phyloP scores from a whole-genome alignment of 2,329 filamentous ascomycete genomes.

The Waltergamsia citrina region DNA sequence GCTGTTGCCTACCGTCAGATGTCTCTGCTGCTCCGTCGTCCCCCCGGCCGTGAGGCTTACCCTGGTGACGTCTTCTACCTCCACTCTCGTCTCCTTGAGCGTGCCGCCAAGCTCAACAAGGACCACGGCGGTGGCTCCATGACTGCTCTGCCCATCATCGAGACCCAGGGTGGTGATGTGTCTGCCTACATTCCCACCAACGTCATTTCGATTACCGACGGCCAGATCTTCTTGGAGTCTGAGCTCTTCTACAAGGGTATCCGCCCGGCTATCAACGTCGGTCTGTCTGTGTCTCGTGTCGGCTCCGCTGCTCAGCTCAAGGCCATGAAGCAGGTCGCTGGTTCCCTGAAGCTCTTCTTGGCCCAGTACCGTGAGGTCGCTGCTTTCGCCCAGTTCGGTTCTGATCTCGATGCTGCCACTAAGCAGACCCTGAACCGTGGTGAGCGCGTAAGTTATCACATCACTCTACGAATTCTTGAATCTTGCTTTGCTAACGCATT shows the following conservation, averaged over 20 bases:
- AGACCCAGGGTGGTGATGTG: conserved; percentile 99
- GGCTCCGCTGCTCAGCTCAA: conserved; percentile 98
- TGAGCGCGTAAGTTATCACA: conserved; percentile 70
- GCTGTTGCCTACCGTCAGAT: conserved; percentile 98
- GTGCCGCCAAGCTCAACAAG: conserved; percentile 98
- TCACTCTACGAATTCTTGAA: neutral
- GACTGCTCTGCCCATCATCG: conserved; percentile 94
- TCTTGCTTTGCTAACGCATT: conserved; percentile 12
- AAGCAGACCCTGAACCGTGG: conserved; percentile 98
- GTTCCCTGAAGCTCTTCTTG: conserved; percentile 99
- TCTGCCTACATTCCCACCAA: conserved; percentile 99
- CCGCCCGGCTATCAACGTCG: conserved; percentile 99
- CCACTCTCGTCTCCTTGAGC: conserved; percentile 97
- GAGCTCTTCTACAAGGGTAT: conserved; percentile 99
- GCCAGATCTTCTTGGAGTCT: conserved; percentile 98
- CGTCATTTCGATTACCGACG: conserved; percentile 99
- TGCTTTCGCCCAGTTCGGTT: conserved; percentile 99
- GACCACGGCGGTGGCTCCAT: conserved; percentile 82
- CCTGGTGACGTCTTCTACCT: conserved; percentile 99
- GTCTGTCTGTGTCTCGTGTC: conserved; percentile 99
- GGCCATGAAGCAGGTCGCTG: conserved; percentile 99
- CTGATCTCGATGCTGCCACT: conserved; percentile 95
- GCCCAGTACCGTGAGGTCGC: conserved; percentile 99
- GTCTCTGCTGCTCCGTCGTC: conserved; percentile 95
- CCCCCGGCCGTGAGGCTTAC: conserved; percentile 98